Percentiles rank a stretch among this genome's conserved stretches.
Conservation (phyloP, 2,329 filamentous ascomycete genomes). For the Colletotrichum endophyticum region DNA sequence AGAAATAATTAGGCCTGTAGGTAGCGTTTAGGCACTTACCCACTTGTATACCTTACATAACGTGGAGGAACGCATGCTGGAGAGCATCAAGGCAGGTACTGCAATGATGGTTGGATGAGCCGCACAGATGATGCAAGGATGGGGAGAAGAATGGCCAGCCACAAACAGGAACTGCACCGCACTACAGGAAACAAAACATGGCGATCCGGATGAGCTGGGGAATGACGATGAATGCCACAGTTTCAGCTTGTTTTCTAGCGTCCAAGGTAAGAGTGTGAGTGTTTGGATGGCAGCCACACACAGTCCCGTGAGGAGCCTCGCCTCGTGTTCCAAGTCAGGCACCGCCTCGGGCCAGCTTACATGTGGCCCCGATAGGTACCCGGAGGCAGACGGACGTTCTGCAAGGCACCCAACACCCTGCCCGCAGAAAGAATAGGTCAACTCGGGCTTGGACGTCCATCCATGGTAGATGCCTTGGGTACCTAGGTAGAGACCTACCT, state of each 20-base stretch:
- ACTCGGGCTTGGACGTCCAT: not conserved
- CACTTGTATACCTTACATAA: not conserved
- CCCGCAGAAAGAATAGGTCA: not conserved
- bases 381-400: not conserved
- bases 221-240: constrained; percentile 2
- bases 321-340: not conserved
- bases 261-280: not conserved
- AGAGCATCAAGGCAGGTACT: not conserved
- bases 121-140: not conserved
- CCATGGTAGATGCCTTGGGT: no score
- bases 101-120: not conserved
- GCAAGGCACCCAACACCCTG: not conserved
- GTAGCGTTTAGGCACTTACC: not conserved
- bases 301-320: not conserved
- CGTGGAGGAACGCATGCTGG: not conserved
- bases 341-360: not conserved
- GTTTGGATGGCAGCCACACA: not conserved
- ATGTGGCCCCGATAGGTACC: not conserved
- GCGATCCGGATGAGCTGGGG: not conserved
- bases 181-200: not conserved
- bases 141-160: not conserved
- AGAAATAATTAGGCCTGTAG: not conserved
- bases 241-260: constrained; percentile 14
- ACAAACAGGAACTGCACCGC: not conserved
- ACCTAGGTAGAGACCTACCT: no score